Evolutionary conservation across 2,329 filamentous ascomycete species (phyloP), one percentile per base, ranked within the genome.

Genomic region (Epicoccum sorghinum): DNA sequence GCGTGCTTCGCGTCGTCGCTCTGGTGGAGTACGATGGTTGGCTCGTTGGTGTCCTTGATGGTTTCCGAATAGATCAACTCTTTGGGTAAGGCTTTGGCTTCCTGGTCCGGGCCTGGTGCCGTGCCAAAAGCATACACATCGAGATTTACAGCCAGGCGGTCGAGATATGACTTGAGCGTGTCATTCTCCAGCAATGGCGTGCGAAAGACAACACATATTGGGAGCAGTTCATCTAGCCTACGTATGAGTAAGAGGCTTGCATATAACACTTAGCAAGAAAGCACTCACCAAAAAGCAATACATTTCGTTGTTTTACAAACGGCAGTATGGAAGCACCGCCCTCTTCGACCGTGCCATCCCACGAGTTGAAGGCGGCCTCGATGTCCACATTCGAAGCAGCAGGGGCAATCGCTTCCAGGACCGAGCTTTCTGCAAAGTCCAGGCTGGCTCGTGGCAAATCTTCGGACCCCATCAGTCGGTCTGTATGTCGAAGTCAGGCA

Each of bases 221-320:
- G 79, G 52, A 89, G 81, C 24, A 85, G 85, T 78, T 93, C 89
- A 82, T 93, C 89, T 92, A 77, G 53, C 78, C 77, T 82, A 75
- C 64, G 65, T 30, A 75, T 82, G 74, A 83, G 82, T 79, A 79
- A 81, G 76, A 79, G 62, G 68, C 54, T 55, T 66, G 77, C 78
- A 67, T 61, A 33, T 12, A 33, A 68, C 62, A 75, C 74, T 77
- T 68, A 58, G 62, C 61, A 65, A 63, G 52, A 55, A 35, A 45
- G 48, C 41, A 73, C 83, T 62, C 79, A 91, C 89, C 89, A 68
- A 92, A 91, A 69, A 90, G 89, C 35, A 93, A 78, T 49, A 82
- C 81, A 35, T 88, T 81, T 60, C 89, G 82, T 64, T 85, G 82
- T 38, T 83, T 76, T 66, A 91, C 80, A 14, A 82, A 82, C 46